Conservation (phyloP, 306 rosid species). For the Cyamopsis tetragonoloba region DNA sequence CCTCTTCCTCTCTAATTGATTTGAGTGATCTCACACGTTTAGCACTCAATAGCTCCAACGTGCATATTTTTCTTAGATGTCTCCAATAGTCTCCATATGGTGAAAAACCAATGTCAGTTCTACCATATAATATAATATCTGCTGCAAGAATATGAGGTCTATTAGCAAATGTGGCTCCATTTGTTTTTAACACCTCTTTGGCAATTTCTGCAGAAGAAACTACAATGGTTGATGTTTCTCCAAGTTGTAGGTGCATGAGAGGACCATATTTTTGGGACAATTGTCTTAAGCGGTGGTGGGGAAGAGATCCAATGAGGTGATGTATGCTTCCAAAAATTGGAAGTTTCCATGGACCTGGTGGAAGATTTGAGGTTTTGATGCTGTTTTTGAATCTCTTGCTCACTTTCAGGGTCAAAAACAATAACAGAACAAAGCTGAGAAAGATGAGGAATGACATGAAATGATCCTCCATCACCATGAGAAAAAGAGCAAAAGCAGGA, state of each 20-base stretch:
- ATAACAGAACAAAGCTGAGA: background rate
- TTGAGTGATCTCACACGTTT: slow-evolving; percentile 24
- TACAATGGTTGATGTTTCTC: slow-evolving; percentile 9
- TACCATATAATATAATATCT: background rate
- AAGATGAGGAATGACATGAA: background rate
- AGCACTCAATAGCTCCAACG: slow-evolving; percentile 13
- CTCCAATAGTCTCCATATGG: slow-evolving; percentile 29
- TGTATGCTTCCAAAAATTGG: slow-evolving; percentile 31
- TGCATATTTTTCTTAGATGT: slow-evolving; percentile 31
- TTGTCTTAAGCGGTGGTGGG: background rate
- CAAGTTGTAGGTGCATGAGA: slow-evolving; percentile 24
- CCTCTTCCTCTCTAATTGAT: slow-evolving; percentile 17
- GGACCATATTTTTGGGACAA: slow-evolving; percentile 25
- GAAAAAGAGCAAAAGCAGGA: background rate
- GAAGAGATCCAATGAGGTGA: slow-evolving; percentile 9
- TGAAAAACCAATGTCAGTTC: background rate
- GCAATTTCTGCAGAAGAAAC: slow-evolving; percentile 37
- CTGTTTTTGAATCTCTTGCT: background rate
- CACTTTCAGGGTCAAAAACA: background rate
- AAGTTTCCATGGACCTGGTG: slow-evolving; percentile 29
- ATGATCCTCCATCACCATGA: slow-evolving; percentile 21
- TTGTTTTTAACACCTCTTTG: slow-evolving; percentile 28
- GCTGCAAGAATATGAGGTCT: background rate
- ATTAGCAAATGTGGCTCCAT: slow-evolving; percentile 21
- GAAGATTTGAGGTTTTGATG: background rate